A percentile compares a stretch with the other conserved stretches of the same genome.
Evolutionary conservation across 2,329 filamentous ascomycete genomes (phyloP).

Genomic region (Dendrostoma leiphaemia): DNA sequence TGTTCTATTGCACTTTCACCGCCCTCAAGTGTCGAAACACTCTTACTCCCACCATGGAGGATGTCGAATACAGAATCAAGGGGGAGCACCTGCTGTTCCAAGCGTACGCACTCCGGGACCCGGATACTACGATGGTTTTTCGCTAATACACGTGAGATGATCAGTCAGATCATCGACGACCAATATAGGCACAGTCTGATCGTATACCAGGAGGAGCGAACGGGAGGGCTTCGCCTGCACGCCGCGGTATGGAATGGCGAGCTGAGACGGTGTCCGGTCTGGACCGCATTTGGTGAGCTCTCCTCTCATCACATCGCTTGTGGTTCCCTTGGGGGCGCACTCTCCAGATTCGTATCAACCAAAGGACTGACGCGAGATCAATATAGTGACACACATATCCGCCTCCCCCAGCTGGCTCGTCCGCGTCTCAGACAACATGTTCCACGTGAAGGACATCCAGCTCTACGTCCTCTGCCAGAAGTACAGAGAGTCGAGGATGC

Average conservation of each 20-base stretch:
- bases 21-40: constrained; percentile 52
- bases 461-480: constrained; percentile 58
- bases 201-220: constrained; percentile 50
- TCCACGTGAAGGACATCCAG: constrained; percentile 54
- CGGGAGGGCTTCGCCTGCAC: constrained; percentile 51
- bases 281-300: constrained; percentile 60
- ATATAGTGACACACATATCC: constrained; percentile 51
- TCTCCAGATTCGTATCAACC: too few relatives aligned
- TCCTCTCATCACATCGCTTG: too few relatives aligned
- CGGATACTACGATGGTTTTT: neutral
- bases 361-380: neutral
- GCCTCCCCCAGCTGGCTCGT: constrained; percentile 49
- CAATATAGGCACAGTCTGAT: constrained; percentile 51
- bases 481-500: constrained; percentile 52
- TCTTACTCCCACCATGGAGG: constrained; percentile 41
- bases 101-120: constrained; percentile 42
- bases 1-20: constrained; percentile 58
- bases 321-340: neutral
- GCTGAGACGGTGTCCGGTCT: constrained; percentile 54
- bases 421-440: constrained; percentile 42
- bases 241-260: constrained; percentile 55
- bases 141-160: neutral
- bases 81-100: constrained; percentile 54
- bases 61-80: constrained; percentile 42
- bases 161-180: constrained; percentile 56